Evolutionary conservation across 73 alveolate genomes (phyloP).

Genomic region (Breviolum minutum): DNA sequence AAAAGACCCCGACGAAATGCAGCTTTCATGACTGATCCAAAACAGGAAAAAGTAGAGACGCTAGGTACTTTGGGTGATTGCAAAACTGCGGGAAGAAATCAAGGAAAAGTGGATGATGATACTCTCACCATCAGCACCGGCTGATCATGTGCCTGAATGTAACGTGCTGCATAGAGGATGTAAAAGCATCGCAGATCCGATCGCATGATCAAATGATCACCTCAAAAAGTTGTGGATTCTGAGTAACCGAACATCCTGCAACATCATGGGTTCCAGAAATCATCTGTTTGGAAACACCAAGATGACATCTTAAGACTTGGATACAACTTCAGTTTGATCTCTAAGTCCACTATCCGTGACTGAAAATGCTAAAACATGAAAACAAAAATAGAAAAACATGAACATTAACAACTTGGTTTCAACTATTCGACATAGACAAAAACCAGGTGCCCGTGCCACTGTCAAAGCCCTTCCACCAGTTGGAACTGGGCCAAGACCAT

Average conservation of each 20-base stretch:
- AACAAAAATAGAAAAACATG: too few relatives aligned
- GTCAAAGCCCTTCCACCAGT: constrained; percentile 87
- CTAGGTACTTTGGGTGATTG: too few relatives aligned
- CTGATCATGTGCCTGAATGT: constrained; percentile 22
- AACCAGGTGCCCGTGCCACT: constrained; percentile 7
- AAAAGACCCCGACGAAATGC: too few relatives aligned
- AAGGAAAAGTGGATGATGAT: not conserved
- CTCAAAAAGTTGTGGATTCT: not conserved
- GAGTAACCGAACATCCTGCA: not conserved
- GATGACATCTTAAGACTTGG: not conserved
- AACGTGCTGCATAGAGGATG: constrained; percentile 86
- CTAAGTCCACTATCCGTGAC: too few relatives aligned
- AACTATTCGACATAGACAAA: too few relatives aligned
- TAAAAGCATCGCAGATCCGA: constrained; percentile 83
- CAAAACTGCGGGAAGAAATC: not conserved
- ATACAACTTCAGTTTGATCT: too few relatives aligned
- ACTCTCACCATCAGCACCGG: not conserved
- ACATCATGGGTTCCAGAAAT: not conserved
- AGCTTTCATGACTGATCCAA: not conserved
- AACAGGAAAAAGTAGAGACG: not conserved
- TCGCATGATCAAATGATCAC: constrained; percentile 81
- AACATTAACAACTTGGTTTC: too few relatives aligned
- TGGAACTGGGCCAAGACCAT: constrained; percentile 71
- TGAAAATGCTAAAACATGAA: too few relatives aligned
- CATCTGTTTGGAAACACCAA: not conserved